Evolutionary conservation across 2,329 filamentous ascomycete species (phyloP), one percentile per base, ranked within the genome.

Genomic region (Amphichorda felina): DNA sequence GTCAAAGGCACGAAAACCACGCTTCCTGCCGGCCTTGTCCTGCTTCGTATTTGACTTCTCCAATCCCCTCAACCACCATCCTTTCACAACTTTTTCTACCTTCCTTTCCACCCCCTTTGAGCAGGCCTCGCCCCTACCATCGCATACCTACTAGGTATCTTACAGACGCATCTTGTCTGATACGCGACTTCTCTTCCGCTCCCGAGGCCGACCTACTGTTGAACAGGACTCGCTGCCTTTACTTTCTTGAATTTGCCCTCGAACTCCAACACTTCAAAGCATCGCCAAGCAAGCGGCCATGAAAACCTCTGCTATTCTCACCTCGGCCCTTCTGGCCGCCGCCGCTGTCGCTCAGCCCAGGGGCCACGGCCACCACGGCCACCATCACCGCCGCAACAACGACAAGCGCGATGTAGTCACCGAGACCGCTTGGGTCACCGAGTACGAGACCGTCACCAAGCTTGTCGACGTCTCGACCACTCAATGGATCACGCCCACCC

Each of bases 281-380:
- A n/a, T n/a, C n/a, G n/a, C n/a, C n/a, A n/a, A n/a, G n/a, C 10
- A 29, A 17, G 16, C 19, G 18, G 9, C 11, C 30, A 70, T 70
- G 66, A 69, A 66, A 59, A 50, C 50, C 42, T 36, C 49, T 34
- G 29, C 40, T 16, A 25, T 38, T 32, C 30, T 56, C 40, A 47
- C 52, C 36, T 56, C 50, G 24, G 49, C 48, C 33, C 39, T 59
- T 34, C 38, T 59, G 13, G 31, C 34, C 45, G 59, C 54, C 43
- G 59, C 58, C 45, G 67, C 60, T 45, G 50, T 64, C 39, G 71
- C 71, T 43, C 65, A 74, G 53, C 70, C 70, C 39, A 63, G 60
- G 42, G 56, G 50, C 45, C 56, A 59, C 45, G 50, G 51, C 44
- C 59, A 54, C 40, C 56, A 57, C 39, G 59, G 59, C 40, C 51